Evolutionary conservation across 2,329 filamentous ascomycete species (phyloP).

Genomic region (Colletotrichum caudatum): DNA sequence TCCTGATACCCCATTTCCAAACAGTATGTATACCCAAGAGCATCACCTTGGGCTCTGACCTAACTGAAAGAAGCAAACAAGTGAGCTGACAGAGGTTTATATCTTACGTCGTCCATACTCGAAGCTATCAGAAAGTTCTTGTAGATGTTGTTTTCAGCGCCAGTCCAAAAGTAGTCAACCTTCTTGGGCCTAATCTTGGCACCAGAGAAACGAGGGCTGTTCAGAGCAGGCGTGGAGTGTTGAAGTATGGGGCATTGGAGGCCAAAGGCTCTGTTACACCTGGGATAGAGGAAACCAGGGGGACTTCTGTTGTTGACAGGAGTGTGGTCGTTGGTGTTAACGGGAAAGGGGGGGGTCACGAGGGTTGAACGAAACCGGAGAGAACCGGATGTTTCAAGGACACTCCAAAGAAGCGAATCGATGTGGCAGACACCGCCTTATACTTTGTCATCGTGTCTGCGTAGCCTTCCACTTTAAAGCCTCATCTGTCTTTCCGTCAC

Average conservation of each 20-base stretch:
- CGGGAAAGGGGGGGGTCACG: not conserved
- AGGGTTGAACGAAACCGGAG: not conserved
- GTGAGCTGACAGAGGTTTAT: not conserved
- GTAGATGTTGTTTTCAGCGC: slow-evolving; percentile 69
- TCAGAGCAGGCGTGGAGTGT: slow-evolving; percentile 68
- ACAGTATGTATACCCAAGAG: not conserved
- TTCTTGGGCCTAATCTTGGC: slow-evolving; percentile 73
- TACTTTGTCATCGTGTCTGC: not conserved
- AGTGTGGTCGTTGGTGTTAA: slow-evolving; percentile 23
- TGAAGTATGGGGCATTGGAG: slow-evolving; percentile 66
- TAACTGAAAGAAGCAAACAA: not conserved
- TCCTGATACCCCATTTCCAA: slow-evolving; percentile 52
- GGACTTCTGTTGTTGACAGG: slow-evolving; percentile 43
- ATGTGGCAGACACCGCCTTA: not conserved
- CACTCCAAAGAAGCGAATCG: not conserved
- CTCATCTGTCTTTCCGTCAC: not conserved
- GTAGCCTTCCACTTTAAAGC: no score
- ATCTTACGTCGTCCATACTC: slow-evolving; percentile 67
- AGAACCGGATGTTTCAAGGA: not conserved
- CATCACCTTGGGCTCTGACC: no score
- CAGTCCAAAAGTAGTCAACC: slow-evolving; percentile 75
- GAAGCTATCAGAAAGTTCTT: slow-evolving; percentile 70
- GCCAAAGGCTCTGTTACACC: slow-evolving; percentile 69
- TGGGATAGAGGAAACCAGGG: slow-evolving; percentile 68
- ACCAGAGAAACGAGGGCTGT: slow-evolving; percentile 63